Conservation (phyloP, 1,139 yeast genomes). For the Pichia sp. region DNA sequence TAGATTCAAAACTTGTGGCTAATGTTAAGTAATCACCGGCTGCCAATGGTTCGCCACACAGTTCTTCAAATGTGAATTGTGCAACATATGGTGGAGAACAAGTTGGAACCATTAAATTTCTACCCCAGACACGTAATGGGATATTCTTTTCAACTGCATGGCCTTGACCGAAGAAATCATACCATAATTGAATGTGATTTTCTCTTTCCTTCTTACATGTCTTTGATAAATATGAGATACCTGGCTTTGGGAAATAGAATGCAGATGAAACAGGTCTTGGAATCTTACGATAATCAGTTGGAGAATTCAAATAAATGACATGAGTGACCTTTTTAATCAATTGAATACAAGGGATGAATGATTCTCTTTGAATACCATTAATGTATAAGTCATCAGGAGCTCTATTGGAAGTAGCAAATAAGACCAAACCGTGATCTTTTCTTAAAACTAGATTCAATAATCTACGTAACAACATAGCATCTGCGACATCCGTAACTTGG, state of each 20-base stretch:
- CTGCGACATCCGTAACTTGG: conserved; percentile 97
- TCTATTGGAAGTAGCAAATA: conserved; percentile 93
- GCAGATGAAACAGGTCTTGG: conserved; percentile 82
- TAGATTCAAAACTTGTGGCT: conserved; percentile 74
- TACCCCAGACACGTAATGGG: conserved; percentile 79
- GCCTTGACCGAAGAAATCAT: conserved; percentile 66
- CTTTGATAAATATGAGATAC: conserved; percentile 48
- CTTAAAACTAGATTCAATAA: conserved; percentile 60
- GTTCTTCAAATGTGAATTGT: conserved; percentile 78
- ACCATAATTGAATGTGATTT: conserved; percentile 78
- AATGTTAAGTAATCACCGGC: conserved; percentile 93
- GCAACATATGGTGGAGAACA: conserved; percentile 83
- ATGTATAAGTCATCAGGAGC: conserved; percentile 92
- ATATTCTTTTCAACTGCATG: conserved; percentile 41
- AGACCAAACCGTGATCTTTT: conserved; percentile 74
- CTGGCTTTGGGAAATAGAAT: conserved; percentile 73
- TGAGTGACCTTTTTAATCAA: conserved; percentile 69
- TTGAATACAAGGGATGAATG: conserved; percentile 90
- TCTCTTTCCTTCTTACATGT: conserved; percentile 48
- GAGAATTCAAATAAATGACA: conserved; percentile 81
- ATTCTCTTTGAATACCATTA: conserved; percentile 89
- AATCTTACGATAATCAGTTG: conserved; percentile 89
- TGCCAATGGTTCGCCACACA: conserved; percentile 87
- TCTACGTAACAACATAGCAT: conserved; percentile 91
- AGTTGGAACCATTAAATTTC: conserved; percentile 71